These are phyloP conservation scores for Phialocephala sp. DNA, from an alignment of 2,329 filamentous ascomycete species.

Conservation along the genomic window DNA sequence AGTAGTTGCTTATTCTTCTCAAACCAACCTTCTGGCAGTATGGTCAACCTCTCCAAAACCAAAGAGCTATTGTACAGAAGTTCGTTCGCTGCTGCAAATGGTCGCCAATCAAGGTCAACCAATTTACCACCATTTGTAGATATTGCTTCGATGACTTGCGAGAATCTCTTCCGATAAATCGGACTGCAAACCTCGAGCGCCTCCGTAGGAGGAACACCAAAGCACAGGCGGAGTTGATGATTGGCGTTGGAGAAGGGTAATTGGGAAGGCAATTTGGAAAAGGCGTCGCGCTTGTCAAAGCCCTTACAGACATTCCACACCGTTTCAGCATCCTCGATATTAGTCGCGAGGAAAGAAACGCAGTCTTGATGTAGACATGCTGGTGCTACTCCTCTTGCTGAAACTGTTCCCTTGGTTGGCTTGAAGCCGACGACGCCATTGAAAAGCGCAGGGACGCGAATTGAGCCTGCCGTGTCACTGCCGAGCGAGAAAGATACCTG, in stretches of 20 bases:
- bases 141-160: constrained; percentile 47
- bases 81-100: constrained; percentile 55
- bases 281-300: constrained; percentile 54
- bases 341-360: constrained; percentile 54
- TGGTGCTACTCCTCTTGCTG: constrained; percentile 52
- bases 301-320: constrained; percentile 55
- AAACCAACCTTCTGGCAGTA: constrained; percentile 46
- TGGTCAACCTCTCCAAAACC: constrained; percentile 56
- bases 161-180: constrained; percentile 50
- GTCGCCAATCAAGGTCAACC: constrained; percentile 47
- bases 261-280: constrained; percentile 52
- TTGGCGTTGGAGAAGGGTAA: constrained; percentile 24
- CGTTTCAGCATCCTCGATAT: constrained; percentile 51
- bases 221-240: constrained; percentile 50
- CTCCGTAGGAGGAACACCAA: constrained; percentile 53
- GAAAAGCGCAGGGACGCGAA: constrained; percentile 55
- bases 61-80: constrained; percentile 59
- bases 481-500: constrained; percentile 60
- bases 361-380: constrained; percentile 61
- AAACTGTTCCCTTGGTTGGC: constrained; percentile 56
- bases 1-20: constrained; percentile 54
- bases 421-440: constrained; percentile 55
- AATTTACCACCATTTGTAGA: constrained; percentile 44
- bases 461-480: constrained; percentile 59
- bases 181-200: constrained; percentile 51